Evolutionary conservation across 345 rosid genomes (phyloP), one percentile per base, ranked within the genome.

Genomic region (Limnanthes douglasii): DNA sequence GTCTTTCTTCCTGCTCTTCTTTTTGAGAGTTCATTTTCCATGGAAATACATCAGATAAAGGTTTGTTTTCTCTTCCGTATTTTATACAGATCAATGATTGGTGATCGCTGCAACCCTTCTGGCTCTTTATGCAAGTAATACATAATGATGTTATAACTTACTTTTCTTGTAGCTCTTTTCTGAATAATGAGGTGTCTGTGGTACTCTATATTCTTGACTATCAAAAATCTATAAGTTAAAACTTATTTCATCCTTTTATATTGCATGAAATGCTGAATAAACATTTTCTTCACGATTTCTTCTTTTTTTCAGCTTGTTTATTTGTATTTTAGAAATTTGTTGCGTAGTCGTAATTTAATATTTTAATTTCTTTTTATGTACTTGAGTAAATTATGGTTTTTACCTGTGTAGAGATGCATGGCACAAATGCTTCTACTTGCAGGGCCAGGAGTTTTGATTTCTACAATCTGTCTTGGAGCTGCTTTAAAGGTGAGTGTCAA

Each of bases 1-100:
- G 88, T 90, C 29, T 84, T 90, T 53, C 94, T 90, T 57, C 98
- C 98, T 9, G 88, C 98, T 20, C 86, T 90, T 51, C 88, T 90
- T 44, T 90, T 84, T 15, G 96, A 90, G 70, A 90, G 96, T 60
- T 65, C 98, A 15, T 90, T 90, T 48, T 64, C 94, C 0, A 84
- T 84, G 98, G 93, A 90, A 59, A 53, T 78, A 39, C 98, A 90
- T 58, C 94, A 84, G 62, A 84, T 90, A 47, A 83, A 79, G 95
- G 97, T 90, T 54, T 42, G 19, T 12, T 35, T 51, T 48, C n/a
- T n/a, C n/a, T n/a, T n/a, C n/a, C n/a, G n/a, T n/a, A n/a, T n/a
- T n/a, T n/a, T n/a, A n/a, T n/a, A n/a, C n/a, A n/a, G n/a, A n/a
- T n/a, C n/a, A n/a, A n/a, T n/a, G n/a, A n/a, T n/a, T n/a, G n/a